Evolutionary conservation across 129 eudicot genomes (phyloP).

Genomic region (Chrysanthemum seticuspe): DNA sequence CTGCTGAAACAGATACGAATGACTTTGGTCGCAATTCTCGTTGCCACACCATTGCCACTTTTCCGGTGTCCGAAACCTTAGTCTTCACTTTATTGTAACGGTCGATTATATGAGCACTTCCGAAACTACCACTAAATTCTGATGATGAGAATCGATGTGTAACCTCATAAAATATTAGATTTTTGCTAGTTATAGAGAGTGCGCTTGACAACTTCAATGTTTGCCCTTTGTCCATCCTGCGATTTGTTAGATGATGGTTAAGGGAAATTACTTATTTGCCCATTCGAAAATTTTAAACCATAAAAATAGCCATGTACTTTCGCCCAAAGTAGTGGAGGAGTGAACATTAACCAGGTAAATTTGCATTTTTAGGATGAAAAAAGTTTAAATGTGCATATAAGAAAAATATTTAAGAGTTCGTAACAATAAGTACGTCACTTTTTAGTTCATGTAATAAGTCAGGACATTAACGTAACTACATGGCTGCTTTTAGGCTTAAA

Average conservation of each 20-base stretch:
- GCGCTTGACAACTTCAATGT: slow-evolving; percentile 74
- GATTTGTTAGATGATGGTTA: not conserved
- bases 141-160: slow-evolving; percentile 54
- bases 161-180: slow-evolving; percentile 79
- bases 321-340: no score
- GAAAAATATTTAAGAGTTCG: no score
- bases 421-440: no score
- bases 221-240: slow-evolving; percentile 87
- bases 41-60: slow-evolving; percentile 70
- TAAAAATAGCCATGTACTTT: no score
- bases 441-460: no score
- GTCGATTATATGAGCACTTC: slow-evolving; percentile 64
- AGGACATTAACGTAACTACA: no score
- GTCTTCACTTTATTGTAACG: slow-evolving; percentile 62
- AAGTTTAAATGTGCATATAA: no score
- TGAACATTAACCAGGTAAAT: no score
- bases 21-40: slow-evolving; percentile 95
- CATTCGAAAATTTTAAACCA: not conserved
- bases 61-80: slow-evolving; percentile 59
- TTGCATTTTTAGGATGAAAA: no score
- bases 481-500: no score
- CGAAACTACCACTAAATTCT: slow-evolving; percentile 61
- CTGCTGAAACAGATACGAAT: slow-evolving; percentile 66
- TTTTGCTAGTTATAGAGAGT: slow-evolving; percentile 57
- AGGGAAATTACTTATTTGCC: not conserved